Evolutionary conservation across 176 grass and related monocot species (phyloP).

Genomic region (Pharus latifolius): DNA sequence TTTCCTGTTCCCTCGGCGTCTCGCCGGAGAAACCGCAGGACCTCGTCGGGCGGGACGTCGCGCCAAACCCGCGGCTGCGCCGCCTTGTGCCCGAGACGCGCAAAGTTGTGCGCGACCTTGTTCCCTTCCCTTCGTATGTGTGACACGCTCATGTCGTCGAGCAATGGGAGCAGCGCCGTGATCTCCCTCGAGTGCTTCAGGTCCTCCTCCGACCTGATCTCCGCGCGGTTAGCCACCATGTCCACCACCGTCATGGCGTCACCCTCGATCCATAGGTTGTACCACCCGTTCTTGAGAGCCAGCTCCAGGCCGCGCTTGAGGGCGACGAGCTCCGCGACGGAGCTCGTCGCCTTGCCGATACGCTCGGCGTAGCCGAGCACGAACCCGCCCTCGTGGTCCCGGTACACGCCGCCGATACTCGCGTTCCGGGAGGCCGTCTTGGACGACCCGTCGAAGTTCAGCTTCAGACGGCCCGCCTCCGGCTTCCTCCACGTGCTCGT

Average conservation of each 20-base stretch:
- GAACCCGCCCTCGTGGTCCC: constrained; percentile 65
- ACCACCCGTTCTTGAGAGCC: constrained; percentile 45
- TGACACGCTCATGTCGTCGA: constrained; percentile 25
- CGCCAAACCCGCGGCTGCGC: constrained; percentile 29
- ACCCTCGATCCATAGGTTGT: constrained; percentile 39
- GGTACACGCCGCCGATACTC: constrained; percentile 75
- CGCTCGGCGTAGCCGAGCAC: constrained; percentile 64
- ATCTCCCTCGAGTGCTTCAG: constrained; percentile 27
- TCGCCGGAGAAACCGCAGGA: constrained; percentile 11
- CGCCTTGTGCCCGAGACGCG: constrained; percentile 30
- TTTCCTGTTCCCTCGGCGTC: constrained; percentile 18
- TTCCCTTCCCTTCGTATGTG: constrained; percentile 52
- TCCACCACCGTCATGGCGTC: constrained; percentile 47
- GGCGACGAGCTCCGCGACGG: constrained; percentile 47
- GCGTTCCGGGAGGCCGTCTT: constrained; percentile 29
- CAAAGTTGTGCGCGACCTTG: constrained; percentile 50
- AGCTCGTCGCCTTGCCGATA: constrained; percentile 49
- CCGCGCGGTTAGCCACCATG: not conserved
- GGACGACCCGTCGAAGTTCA: constrained; percentile 86
- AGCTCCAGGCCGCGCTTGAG: constrained; percentile 51
- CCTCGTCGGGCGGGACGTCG: constrained; percentile 35
- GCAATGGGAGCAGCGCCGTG: constrained; percentile 1
- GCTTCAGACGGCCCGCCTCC: constrained; percentile 44
- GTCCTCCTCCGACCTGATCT: constrained; percentile 13
- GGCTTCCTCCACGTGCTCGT: constrained; percentile 46